These are phyloP conservation scores for Brasenia schreberi DNA, from an alignment of 164 flowering plant species.

Conservation along the genomic window DNA sequence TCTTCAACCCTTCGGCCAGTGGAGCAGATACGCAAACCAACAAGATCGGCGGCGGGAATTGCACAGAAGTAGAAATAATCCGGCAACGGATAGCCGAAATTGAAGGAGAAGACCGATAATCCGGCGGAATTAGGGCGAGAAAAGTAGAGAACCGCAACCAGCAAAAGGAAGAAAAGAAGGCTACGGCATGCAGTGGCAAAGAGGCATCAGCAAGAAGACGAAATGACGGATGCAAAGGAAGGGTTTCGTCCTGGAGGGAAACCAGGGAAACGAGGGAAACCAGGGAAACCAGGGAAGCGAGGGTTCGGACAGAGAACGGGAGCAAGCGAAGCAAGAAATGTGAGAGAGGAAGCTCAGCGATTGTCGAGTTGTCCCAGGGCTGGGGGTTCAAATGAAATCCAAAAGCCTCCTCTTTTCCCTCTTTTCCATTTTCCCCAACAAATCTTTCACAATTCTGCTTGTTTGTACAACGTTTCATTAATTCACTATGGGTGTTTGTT, in stretches of 20 bases:
- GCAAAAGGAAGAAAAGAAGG: neutral
- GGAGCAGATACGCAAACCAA: neutral
- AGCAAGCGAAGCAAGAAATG: neutral
- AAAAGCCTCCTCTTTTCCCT: too few species aligned
- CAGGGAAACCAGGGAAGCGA: neutral
- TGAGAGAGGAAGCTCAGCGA: neutral
- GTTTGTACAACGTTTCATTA: too few species aligned
- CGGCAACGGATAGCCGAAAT: neutral
- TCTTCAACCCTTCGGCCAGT: slow-evolving; percentile 4
- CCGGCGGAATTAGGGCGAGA: neutral
- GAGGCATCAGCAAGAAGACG: neutral
- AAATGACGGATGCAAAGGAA: too few species aligned
- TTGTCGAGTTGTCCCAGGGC: too few species aligned
- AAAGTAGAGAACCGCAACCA: neutral
- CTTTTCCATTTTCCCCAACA: too few species aligned
- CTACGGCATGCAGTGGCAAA: neutral
- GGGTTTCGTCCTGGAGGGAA: too few species aligned
- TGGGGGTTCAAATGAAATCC: too few species aligned
- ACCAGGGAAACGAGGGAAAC: neutral
- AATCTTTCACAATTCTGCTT: too few species aligned
- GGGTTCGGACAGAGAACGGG: neutral
- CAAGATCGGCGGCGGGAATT: too few species aligned
- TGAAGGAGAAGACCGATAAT: neutral
- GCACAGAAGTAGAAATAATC: neutral
- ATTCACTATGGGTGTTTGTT: too few species aligned